Evolutionary conservation across 768 basidiomycete genomes (phyloP).

Genomic region (Mycena sanguinolenta): DNA sequence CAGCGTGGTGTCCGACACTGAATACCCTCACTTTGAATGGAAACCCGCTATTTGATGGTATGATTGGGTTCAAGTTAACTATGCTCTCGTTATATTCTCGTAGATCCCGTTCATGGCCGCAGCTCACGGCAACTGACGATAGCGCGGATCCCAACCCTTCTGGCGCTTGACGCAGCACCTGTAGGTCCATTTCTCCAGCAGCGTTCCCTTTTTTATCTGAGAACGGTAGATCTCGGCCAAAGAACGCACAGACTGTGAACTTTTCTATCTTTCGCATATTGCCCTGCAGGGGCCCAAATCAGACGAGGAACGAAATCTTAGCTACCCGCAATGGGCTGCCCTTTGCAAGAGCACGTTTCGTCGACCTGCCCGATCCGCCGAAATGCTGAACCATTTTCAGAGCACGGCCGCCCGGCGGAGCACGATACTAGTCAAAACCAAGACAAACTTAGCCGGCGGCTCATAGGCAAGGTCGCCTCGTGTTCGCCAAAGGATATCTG

Average conservation of each 20-base stretch:
- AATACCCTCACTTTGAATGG: conserved; percentile 70
- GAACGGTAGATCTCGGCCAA: conserved; percentile 69
- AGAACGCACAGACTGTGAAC: conserved; percentile 85
- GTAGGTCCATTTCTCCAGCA: conserved; percentile 55
- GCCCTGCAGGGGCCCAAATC: conserved; percentile 59
- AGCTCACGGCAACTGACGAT: conserved; percentile 72
- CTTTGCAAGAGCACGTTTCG: conserved; percentile 71
- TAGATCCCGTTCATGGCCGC: conserved; percentile 54
- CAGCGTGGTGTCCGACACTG: conserved; percentile 77
- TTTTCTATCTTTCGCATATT: conserved; percentile 84
- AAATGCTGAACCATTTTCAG: conserved; percentile 49
- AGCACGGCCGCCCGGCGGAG: conserved; percentile 68
- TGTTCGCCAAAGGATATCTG: conserved; percentile 7
- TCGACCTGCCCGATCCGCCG: conserved; percentile 11
- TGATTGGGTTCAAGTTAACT: conserved; percentile 21
- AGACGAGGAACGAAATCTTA: conserved; percentile 56
- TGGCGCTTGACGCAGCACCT: conserved; percentile 70
- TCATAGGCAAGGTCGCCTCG: conserved; percentile 66
- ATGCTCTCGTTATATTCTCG: neutral
- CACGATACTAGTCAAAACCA: conserved; percentile 45
- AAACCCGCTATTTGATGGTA: conserved; percentile 76
- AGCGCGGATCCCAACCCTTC: conserved; percentile 76
- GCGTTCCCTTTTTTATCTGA: conserved; percentile 15
- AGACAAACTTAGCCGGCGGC: conserved; percentile 69
- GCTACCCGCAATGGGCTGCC: conserved; percentile 75